Conservation (phyloP, 2,329 filamentous ascomycete genomes). For the Fusarium torulosum region DNA sequence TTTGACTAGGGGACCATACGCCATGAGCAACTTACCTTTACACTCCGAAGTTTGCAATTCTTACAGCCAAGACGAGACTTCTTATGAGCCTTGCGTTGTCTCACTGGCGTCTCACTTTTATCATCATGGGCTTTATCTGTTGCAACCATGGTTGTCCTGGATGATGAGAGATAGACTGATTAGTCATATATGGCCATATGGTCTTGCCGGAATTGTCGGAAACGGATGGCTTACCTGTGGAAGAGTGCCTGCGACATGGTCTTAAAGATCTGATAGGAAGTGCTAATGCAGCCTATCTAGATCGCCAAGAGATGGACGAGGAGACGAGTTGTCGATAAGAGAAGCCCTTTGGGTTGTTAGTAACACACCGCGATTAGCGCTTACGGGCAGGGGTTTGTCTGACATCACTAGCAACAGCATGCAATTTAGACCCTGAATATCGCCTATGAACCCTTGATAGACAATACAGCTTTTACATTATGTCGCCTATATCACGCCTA, state of each 20-base stretch:
- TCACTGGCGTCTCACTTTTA: conserved; percentile 16
- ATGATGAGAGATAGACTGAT: background rate
- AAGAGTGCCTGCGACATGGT: background rate
- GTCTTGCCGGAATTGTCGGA: conserved; percentile 14
- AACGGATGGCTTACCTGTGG: background rate
- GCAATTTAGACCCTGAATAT: conserved; percentile 1
- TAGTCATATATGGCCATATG: background rate
- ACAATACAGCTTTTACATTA: background rate
- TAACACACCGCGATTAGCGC: conserved; percentile 9
- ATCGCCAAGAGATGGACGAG: conserved; percentile 9
- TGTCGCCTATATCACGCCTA: background rate
- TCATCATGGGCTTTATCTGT: conserved; percentile 6
- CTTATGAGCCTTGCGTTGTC: conserved; percentile 57
- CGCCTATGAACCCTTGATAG: background rate
- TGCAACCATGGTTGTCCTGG: conserved; percentile 18
- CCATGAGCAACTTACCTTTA: conserved; percentile 58
- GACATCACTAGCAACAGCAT: background rate
- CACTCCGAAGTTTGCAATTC: conserved; percentile 67
- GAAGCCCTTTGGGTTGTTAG: background rate
- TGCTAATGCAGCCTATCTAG: background rate
- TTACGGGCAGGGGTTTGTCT: conserved; percentile 9
- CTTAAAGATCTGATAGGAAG: background rate
- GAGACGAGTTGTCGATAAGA: background rate
- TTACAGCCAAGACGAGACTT: conserved; percentile 67
- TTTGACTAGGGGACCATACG: background rate